These are phyloP conservation scores for Dioszegia aurantiaca DNA, from an alignment of 768 basidiomycete genomes.

Conservation along the genomic window DNA sequence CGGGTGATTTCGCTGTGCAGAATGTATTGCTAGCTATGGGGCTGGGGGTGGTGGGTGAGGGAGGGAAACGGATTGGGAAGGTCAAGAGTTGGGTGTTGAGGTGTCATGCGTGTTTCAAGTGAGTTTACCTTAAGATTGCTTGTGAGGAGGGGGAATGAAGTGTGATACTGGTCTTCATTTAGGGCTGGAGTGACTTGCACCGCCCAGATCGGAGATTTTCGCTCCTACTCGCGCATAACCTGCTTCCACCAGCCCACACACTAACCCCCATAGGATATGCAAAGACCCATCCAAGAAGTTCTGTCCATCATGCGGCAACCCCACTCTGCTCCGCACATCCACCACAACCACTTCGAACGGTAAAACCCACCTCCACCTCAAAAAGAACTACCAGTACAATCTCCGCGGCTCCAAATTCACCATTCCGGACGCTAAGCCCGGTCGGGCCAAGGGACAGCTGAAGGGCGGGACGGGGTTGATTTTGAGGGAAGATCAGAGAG, in stretches of 20 bases:
- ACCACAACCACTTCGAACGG: slow-evolving; percentile 64
- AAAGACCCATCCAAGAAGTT: slow-evolving; percentile 93
- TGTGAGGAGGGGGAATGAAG: neutral
- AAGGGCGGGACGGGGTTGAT: slow-evolving; percentile 79
- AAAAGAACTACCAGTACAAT: slow-evolving; percentile 91
- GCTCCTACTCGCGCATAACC: too few relatives aligned
- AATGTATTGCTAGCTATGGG: slow-evolving; percentile 95
- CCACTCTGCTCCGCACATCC: slow-evolving; percentile 83
- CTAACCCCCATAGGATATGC: slow-evolving; percentile 66
- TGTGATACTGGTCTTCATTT: neutral
- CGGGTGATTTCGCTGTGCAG: slow-evolving; percentile 98
- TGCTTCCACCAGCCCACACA: too few relatives aligned
- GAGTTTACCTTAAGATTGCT: slow-evolving; percentile 50
- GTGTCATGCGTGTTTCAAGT: slow-evolving; percentile 99
- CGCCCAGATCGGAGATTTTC: too few relatives aligned
- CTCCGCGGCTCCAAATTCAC: slow-evolving; percentile 86
- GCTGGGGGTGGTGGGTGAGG: slow-evolving; percentile 78
- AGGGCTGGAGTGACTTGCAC: neutral
- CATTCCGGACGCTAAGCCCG: slow-evolving; percentile 85
- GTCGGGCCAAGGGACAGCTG: slow-evolving; percentile 69
- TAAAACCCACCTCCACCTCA: slow-evolving; percentile 84
- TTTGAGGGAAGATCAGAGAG: slow-evolving; percentile 85
- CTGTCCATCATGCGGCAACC: slow-evolving; percentile 94
- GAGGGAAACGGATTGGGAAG: slow-evolving; percentile 83
- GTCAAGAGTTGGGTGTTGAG: slow-evolving; percentile 94